phyloP scores from a whole-genome alignment of 352 stramenopile species.

The Pythium myriotylum region DNA sequence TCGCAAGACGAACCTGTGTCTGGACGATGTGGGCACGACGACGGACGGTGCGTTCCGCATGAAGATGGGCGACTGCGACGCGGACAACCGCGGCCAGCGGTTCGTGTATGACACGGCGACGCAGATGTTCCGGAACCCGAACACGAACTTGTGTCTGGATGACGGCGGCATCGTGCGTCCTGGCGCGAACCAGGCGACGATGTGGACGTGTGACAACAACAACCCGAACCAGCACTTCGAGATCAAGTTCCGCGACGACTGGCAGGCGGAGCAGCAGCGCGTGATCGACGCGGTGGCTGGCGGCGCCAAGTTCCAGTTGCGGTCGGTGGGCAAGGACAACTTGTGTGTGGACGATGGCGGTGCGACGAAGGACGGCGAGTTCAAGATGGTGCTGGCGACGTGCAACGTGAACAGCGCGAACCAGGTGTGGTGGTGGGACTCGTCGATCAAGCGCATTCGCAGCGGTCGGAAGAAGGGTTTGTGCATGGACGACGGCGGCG shows the following conservation, averaged over 20 bases:
- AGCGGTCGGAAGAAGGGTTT: slow-evolving; percentile 13
- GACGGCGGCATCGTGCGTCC: slow-evolving; percentile 11
- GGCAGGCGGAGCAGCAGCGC: slow-evolving; percentile 4
- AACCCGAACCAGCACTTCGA: slow-evolving; percentile 9
- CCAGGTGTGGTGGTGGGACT: slow-evolving; percentile 11
- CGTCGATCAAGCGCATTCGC: slow-evolving; percentile 7
- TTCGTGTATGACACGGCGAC: slow-evolving; percentile 3
- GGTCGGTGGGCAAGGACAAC: slow-evolving; percentile 2
- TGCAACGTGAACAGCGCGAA: slow-evolving; percentile 10
- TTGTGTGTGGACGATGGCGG: slow-evolving; percentile 11
- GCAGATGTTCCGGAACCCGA: slow-evolving; percentile 5
- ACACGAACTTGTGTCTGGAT: slow-evolving; percentile 12
- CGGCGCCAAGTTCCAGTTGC: slow-evolving; percentile 13
- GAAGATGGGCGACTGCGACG: slow-evolving; percentile 20
- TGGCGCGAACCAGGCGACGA: neutral
- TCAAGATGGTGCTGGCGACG: slow-evolving; percentile 5
- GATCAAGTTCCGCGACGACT: slow-evolving; percentile 5
- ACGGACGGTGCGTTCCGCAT: slow-evolving; percentile 8
- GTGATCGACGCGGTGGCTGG: slow-evolving; percentile 4
- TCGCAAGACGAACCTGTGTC: slow-evolving; percentile 25
- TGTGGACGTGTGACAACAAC: neutral
- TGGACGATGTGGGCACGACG: slow-evolving; percentile 33
- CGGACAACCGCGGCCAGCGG: slow-evolving; percentile 1
- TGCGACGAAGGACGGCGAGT: neutral
- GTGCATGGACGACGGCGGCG: slow-evolving; percentile 38